These are phyloP conservation scores for Styphnolobium japonicum DNA, from an alignment of 306 rosid genomes.

Conservation along the genomic window DNA sequence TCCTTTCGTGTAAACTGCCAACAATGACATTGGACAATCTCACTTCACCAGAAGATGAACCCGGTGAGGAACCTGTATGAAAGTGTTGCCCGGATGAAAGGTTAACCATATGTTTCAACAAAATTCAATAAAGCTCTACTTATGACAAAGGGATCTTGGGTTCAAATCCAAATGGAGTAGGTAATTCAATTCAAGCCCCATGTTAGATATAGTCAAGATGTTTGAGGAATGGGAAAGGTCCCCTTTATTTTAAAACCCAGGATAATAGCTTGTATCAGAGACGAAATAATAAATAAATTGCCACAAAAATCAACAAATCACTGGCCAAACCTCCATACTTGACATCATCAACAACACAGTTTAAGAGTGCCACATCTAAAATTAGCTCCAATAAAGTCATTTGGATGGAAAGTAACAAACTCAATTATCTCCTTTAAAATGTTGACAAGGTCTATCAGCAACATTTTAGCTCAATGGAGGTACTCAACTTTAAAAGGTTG, in stretches of 20 bases:
- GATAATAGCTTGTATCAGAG: background rate
- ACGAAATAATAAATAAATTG: background rate
- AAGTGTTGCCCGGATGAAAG: slow-evolving; percentile 12
- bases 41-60: slow-evolving; percentile 46
- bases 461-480: background rate
- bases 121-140: background rate
- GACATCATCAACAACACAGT: background rate
- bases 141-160: background rate
- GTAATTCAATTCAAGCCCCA: background rate
- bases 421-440: background rate
- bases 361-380: background rate
- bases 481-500: background rate
- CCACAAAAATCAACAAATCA: background rate
- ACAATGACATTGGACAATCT: slow-evolving; percentile 30
- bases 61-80: slow-evolving; percentile 41
- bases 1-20: slow-evolving; percentile 33
- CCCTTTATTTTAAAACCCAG: background rate
- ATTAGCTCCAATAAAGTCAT: background rate
- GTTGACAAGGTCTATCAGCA: background rate
- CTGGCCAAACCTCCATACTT: slow-evolving; percentile 1
- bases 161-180: background rate
- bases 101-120: background rate
- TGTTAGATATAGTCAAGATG: background rate
- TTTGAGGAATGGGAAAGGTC: background rate
- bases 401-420: background rate